These are phyloP conservation scores for Annulohypoxylon bovei DNA, from an alignment of 495 filamentous ascomycete genomes.

Conservation along the genomic window DNA sequence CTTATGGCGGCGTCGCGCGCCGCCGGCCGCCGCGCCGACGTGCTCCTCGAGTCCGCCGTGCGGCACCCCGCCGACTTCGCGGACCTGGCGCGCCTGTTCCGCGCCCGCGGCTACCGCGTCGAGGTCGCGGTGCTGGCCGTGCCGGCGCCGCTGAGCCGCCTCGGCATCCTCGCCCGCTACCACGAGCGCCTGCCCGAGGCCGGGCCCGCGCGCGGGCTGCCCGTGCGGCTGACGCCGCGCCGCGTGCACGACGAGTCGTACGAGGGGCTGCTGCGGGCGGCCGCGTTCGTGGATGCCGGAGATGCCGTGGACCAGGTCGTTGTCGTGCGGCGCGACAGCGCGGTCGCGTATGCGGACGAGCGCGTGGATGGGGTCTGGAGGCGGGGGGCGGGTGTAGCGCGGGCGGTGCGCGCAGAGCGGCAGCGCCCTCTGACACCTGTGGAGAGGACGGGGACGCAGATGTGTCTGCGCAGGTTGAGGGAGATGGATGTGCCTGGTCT, in stretches of 20 bases:
- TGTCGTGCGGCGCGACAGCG: conserved; percentile 41
- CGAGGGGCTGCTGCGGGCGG: conserved; percentile 41
- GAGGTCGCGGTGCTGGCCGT: conserved; percentile 50
- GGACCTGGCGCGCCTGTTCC: conserved; percentile 40
- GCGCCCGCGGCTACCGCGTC: conserved; percentile 34
- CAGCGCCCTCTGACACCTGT: conserved; percentile 34
- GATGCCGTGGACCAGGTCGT: conserved; percentile 36
- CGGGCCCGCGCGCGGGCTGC: conserved; percentile 34
- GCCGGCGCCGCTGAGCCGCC: conserved; percentile 44
- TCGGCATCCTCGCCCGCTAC: conserved; percentile 49
- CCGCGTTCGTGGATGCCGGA: conserved; percentile 45
- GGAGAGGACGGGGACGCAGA: conserved; percentile 33
- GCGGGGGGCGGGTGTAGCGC: neutral
- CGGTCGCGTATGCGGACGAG: conserved; percentile 41
- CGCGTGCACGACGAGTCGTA: conserved; percentile 53
- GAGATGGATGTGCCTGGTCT: conserved; percentile 37
- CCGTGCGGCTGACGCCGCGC: conserved; percentile 49
- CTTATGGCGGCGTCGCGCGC: conserved; percentile 42
- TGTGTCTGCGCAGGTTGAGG: conserved; percentile 40
- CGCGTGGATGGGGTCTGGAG: conserved; percentile 19
- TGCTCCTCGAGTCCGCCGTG: conserved; percentile 51
- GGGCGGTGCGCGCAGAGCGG: conserved; percentile 43
- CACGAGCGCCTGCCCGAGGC: conserved; percentile 43
- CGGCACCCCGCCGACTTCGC: conserved; percentile 48
- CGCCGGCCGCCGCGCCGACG: conserved; percentile 23